phyloP scores from a whole-genome alignment of 768 basidiomycete species.

The Suillus paluster region DNA sequence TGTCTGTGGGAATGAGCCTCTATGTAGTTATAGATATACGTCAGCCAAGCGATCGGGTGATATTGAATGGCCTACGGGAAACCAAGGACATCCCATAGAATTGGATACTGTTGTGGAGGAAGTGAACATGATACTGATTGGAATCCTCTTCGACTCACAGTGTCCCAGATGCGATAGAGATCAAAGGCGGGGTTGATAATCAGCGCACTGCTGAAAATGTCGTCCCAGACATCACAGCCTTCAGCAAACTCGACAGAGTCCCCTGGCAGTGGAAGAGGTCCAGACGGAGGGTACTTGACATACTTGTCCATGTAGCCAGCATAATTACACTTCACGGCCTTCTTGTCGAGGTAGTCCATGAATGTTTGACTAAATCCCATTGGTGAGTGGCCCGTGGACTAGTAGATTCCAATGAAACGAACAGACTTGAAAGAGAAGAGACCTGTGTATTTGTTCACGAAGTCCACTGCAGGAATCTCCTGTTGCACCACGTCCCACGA shows the following conservation, averaged over 20 bases:
- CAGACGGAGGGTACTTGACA: conserved; percentile 69
- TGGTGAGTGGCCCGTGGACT: background rate
- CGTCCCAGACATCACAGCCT: conserved; percentile 71
- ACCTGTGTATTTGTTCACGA: conserved; percentile 72
- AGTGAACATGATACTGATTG: conserved; percentile 1
- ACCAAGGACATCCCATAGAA: conserved; percentile 80
- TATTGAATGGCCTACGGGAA: conserved; percentile 58
- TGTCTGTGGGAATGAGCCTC: conserved; percentile 56
- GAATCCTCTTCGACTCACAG: conserved; percentile 33
- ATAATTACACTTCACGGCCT: conserved; percentile 61
- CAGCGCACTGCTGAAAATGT: conserved; percentile 66
- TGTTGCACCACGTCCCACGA: conserved; percentile 68
- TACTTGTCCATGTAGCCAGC: conserved; percentile 62
- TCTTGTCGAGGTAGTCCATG: conserved; percentile 58
- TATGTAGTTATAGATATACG: conserved; percentile 23
- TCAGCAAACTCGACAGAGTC: conserved; percentile 45
- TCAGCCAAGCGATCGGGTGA: background rate
- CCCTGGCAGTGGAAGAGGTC: conserved; percentile 68
- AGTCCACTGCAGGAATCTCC: conserved; percentile 73
- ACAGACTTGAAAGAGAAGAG: conserved; percentile 76
- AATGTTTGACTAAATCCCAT: conserved; percentile 57
- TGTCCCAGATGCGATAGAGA: conserved; percentile 78
- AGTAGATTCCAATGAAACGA: background rate
- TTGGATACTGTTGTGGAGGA: conserved; percentile 48
- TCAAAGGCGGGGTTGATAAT: conserved; percentile 76